Evolutionary conservation across 495 filamentous ascomycete species (phyloP).

Genomic region (Pyronema domesticum): DNA sequence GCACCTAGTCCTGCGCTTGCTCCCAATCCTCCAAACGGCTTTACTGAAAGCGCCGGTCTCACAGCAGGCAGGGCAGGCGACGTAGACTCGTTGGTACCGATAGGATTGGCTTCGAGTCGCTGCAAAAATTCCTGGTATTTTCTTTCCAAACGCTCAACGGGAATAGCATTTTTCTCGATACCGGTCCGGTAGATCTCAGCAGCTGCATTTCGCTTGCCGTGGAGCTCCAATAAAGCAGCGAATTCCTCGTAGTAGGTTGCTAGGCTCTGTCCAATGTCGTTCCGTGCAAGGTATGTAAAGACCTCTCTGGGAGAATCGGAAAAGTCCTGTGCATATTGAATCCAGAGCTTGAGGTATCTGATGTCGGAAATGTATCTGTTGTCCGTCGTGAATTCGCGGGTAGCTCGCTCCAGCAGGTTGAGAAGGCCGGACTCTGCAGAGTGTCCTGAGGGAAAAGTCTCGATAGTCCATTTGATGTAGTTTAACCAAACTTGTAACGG

Average conservation of each 20-base stretch:
- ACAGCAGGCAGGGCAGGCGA: constrained; percentile 74
- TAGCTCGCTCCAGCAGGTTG: constrained; percentile 79
- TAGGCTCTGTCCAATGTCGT: too few relatives aligned
- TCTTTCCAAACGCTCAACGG: constrained; percentile 57
- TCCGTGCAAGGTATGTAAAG: constrained; percentile 74
- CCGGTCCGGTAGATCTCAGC: constrained; percentile 84
- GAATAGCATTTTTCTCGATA: constrained; percentile 72
- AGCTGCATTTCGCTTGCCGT: constrained; percentile 74
- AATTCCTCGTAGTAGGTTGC: constrained; percentile 98
- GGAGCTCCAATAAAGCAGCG: constrained; percentile 74
- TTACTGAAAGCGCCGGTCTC: constrained; percentile 69
- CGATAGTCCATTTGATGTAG: constrained; percentile 90
- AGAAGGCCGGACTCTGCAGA: constrained; percentile 78
- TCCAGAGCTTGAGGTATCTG: constrained; percentile 79
- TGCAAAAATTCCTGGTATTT: constrained; percentile 84
- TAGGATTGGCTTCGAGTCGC: constrained; percentile 45
- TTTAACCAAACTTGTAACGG: constrained; percentile 90
- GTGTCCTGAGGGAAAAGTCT: constrained; percentile 86
- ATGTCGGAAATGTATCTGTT: constrained; percentile 87
- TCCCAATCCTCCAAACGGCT: constrained; percentile 26
- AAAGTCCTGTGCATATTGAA: constrained; percentile 84
- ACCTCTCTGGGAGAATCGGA: constrained; percentile 85
- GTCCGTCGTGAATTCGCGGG: constrained; percentile 67
- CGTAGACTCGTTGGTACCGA: constrained; percentile 44
- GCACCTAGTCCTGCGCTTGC: constrained; percentile 8